Evolutionary conservation across 495 filamentous ascomycete genomes (phyloP), one percentile per base, ranked within the genome.

Genomic region (Penicillium atrosanguineum): DNA sequence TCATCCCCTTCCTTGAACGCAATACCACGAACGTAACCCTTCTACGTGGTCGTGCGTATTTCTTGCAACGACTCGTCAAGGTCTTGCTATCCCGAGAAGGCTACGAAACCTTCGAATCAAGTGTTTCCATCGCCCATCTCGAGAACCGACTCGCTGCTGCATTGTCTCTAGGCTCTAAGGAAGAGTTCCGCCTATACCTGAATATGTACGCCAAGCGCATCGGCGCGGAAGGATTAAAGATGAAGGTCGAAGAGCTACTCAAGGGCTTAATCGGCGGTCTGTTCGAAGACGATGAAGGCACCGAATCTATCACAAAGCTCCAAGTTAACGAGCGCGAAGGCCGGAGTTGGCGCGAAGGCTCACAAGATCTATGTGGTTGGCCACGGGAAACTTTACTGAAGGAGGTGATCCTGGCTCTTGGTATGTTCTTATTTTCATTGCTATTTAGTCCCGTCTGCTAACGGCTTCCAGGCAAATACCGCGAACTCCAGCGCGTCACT

Each of bases 161-260:
- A 6, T 64, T 94, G 50, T 86, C 89, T 39, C 75, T 99, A 1
- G 91, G 90, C 8, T 85, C 92, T 0, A 85, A 84, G 57, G 91
- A 96, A 36, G 94, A 97, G 64, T 97, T 97, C 72, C 80, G 88
- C 50, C 74, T 95, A 2, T 96, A 96, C 62, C 70, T 97, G 6
- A 85, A 90, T 57, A 97, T 97, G 90, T 99, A 97, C 59, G 93
- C 89, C 2, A 97, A 95, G 72, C 83, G 95, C 4, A 83, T 99
- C 25, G 94, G 95, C 1, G 89, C 89, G 0, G 95, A 99, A 64
- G 91, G 91, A 0, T 69, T 91, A 56, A 84, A 85, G 60, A 76
- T 78, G 36, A 99, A 97, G 70, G 90, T 97, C 1, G 94, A 96
- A 61, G 95, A 97, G 75, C 69, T 99, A 7, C 70, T 97, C 29